Base-by-base conservation (phyloP, 2,329 filamentous ascomycete species). In the Coniochaeta sp. region DNA sequence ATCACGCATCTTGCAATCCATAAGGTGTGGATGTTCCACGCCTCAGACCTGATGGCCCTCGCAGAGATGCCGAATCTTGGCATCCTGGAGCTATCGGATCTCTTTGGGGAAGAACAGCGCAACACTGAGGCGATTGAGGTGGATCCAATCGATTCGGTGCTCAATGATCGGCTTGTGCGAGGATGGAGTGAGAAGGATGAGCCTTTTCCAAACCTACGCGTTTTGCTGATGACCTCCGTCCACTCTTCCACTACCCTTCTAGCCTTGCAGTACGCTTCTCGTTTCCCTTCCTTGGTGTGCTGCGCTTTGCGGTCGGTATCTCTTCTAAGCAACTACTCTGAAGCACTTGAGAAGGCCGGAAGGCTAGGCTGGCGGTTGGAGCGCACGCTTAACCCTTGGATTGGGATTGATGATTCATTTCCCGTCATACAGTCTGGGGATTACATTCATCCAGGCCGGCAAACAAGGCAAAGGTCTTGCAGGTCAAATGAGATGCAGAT, bases 191-290 rank as follows among this genome's bases (percentile, higher is more conserved):
- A 75, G 54, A 69, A 69, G 38, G 63, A 70, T 0, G 65, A 72
- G 9, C 72, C 79, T 0, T 83, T 84, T 38, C 79, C 79, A 0
- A 52, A 75, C 4, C 71, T 83, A 47, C 73, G 80, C 5, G 68
- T 82, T 17, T 66, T 83, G 47, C 73, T 57, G 31, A 74, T 83
- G 16, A 76, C 74, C 0, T 78, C 78, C 0, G 64, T 69, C 6
- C 64, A 70, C 6, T 79, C 77, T 0, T 36, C 54, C 28, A 9
- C 38, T 12, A 57, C 54, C 7, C 3, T 22, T 24, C 17, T 22
- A 12, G 17, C 34, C 12, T 67, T 83, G 5, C 68, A 67, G 6
- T 78, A 75, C 66, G 67, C 78, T 3, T 66, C 72, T 11, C 67
- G 66, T 4, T 79, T 83, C 54, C 79, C 79, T 0, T 71, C 74